Conservation (phyloP, 345 rosid species). For the Kandelia obovata region DNA sequence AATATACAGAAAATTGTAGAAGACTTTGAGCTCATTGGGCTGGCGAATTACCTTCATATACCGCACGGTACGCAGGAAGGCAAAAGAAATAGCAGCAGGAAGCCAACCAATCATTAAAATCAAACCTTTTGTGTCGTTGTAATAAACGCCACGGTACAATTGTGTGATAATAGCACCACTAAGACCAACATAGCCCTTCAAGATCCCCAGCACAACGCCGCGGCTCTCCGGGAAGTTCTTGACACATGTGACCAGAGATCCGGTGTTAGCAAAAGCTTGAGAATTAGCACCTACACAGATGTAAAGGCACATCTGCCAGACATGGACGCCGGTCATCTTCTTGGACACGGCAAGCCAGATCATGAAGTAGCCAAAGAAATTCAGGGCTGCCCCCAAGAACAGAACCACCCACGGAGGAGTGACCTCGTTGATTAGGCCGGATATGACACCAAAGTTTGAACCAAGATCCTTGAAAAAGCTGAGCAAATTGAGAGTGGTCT, state of each 20-base stretch:
- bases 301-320: constrained; percentile 68
- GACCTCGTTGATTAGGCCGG: constrained; percentile 61
- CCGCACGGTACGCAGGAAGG: constrained; percentile 42
- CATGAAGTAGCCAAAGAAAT: constrained; percentile 67
- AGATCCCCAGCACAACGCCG: constrained; percentile 50
- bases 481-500: constrained; percentile 51
- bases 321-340: constrained; percentile 28
- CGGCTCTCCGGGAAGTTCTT: constrained; percentile 64
- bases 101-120: constrained; percentile 59
- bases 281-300: constrained; percentile 63
- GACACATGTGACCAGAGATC: constrained; percentile 54
- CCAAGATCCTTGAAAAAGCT: constrained; percentile 69
- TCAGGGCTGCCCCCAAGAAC: constrained; percentile 45
- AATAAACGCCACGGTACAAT: constrained; percentile 45
- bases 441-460: constrained; percentile 45
- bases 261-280: constrained; percentile 58
- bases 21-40: constrained; percentile 46
- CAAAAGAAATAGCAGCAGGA: constrained; percentile 49
- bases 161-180: constrained; percentile 62
- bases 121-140: constrained; percentile 30
- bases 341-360: constrained; percentile 59
- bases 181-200: constrained; percentile 53
- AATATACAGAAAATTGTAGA: constrained; percentile 46
- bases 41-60: constrained; percentile 42
- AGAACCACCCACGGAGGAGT: constrained; percentile 71